Conservation (phyloP, 2,329 filamentous ascomycete species). For the Aspergillus brunneoviolaceus region DNA sequence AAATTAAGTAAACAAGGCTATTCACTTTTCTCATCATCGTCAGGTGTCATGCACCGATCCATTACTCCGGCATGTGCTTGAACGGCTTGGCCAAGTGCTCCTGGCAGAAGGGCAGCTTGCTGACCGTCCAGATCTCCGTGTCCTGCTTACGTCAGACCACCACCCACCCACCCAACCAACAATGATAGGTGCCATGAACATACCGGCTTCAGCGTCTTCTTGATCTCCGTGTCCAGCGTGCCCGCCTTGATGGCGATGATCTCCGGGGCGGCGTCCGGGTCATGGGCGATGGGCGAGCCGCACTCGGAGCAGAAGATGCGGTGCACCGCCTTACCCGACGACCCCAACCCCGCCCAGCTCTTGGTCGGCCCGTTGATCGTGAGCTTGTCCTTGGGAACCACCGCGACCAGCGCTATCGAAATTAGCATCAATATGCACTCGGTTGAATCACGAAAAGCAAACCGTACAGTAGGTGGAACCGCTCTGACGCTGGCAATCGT, state of each 20-base stretch:
- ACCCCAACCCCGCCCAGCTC: conserved; percentile 61
- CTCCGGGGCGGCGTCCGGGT: conserved; percentile 67
- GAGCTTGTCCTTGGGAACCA: conserved; percentile 66
- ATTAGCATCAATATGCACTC: neutral
- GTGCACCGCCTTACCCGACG: conserved; percentile 63
- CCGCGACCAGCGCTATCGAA: conserved; percentile 58
- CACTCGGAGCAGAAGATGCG: conserved; percentile 69
- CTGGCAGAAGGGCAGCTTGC: conserved; percentile 69
- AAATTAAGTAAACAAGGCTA: neutral
- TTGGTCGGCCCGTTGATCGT: conserved; percentile 64
- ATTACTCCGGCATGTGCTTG: conserved; percentile 61
- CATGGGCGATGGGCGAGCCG: conserved; percentile 68
- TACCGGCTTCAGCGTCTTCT: conserved; percentile 65
- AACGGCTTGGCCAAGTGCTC: conserved; percentile 65
- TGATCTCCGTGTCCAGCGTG: conserved; percentile 62
- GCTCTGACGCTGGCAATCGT: conserved; percentile 67
- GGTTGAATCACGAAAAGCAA: too few relatives aligned
- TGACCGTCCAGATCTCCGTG: conserved; percentile 68
- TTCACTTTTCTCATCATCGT: neutral
- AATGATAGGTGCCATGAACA: conserved; percentile 4
- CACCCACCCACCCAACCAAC: too few relatives aligned
- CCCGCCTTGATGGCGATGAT: conserved; percentile 71
- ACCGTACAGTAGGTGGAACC: neutral
- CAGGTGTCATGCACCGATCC: neutral
- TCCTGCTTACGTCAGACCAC: conserved; percentile 31